Evolutionary conservation across 2,329 filamentous ascomycete genomes (phyloP), one percentile per base, ranked within the genome.

Genomic region (Triangularia setosa): DNA sequence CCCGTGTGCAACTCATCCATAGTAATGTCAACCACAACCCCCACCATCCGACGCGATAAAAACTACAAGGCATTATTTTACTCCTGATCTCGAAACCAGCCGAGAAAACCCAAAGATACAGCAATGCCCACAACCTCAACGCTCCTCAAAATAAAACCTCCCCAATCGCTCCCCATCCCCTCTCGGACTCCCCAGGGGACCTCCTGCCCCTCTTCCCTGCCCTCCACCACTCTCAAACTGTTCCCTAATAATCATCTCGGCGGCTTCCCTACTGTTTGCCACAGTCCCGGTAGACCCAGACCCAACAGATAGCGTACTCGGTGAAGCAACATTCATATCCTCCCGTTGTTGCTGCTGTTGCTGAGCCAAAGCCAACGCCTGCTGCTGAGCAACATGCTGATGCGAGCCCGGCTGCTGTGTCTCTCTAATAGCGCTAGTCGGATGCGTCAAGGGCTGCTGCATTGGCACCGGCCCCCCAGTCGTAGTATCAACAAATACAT

Each of bases 401-500:
- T 75, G 69, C 18, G 70, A 74, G 56, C 67, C 67, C 14, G 73
- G 71, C 28, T 72, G 73, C 60, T 73, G 74, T 14, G 73, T 74
- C 68, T 78, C 75, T 23, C 77, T 71, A 16, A 79, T 71, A 0
- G 76, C 76, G 63, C 77, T 79, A 5, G 74, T 75, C 7, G 57
- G 55, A 11, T 58, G 55, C 24, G 23, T 16, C 21, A 54, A 7
- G 5, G 25, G 52, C 54, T 28, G 54, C 18, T 69, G 72, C n/a
- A 81, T 76, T 16, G 84, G 79, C 1, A 86, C 78, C 1, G 86
- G 85, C 0, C 85, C 83, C 23, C 83, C 79, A 59, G 83, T 83
- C 1, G 87, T 89, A 2, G 87, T 90, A 74, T 91, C 88, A 24
- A 90, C 81, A 67, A 88, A 87, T 9, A 77, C 74, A 60, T 87